Evolutionary conservation across 75 land plant genomes (phyloP), one percentile per base, ranked within the genome.

Genomic region (Cryptomeria japonica): DNA sequence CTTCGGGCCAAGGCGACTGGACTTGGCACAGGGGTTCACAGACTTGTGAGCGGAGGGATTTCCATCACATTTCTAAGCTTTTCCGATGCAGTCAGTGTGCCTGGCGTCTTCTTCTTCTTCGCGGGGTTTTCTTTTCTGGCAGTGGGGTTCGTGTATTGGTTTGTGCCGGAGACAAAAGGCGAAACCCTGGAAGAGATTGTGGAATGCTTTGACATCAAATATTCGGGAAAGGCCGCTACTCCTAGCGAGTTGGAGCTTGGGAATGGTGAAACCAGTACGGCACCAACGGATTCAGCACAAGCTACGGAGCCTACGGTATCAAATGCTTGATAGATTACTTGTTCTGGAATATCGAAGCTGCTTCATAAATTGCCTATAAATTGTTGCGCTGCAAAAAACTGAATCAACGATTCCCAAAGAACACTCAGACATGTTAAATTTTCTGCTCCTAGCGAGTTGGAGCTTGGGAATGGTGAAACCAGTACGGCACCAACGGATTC

Each of bases 141-240:
- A 2, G 87, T 87, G 87, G 14, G 93, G 15, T 97, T 95, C 88
- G 89, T 96, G 44, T 96, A 85, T 87, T 88, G 90, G 83, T 88
- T 88, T 85, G 84, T 90, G 73, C 97, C 99, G 28, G 99, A 97
- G 91, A 97, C 99, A 7, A 95, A 92, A 76, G 99, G 97, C 18
- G 93, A 87, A 90, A 82, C 94, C 3, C 87, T 97, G 55, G 55
- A 51, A 51, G 55, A 51, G 16, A 51, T 51, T 14, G 55, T 51
- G 3, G 55, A 51, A 51, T 51, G 1, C 3, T 51, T 84, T 13
- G 82, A 85, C 19, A 72, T 80, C 25, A 82, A 42, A 88, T 56
- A 2, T 47, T 37, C 13, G 22, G 79, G 36, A 76, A 76, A 76
- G 79, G 10, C 31, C 18, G 79, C 1, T 31, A 12, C 28, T 31